Evolutionary conservation across 2,329 filamentous ascomycete genomes (phyloP), one percentile per base, ranked within the genome.

Genomic region (Thermoascus crustaceus): DNA sequence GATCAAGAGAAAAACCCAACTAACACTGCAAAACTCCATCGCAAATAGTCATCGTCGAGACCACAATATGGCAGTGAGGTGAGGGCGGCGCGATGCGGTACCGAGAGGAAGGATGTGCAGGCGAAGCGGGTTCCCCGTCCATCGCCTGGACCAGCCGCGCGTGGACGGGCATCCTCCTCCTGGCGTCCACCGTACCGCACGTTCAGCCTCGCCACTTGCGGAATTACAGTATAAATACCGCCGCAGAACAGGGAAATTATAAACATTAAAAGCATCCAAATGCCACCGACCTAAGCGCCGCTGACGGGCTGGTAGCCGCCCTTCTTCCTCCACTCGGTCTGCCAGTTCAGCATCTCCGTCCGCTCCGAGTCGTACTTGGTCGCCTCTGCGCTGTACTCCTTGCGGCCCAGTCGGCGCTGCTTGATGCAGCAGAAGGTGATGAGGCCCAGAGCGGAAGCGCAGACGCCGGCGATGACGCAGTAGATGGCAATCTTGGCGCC

Each of bases 401-500:
- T 61, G 39, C 66, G 64, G 21, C 72, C 72, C 41, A 61, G 58
- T 38, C 64, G 61, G 38, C 72, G 63, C 52, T 73, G 69, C 31
- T 58, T 61, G 42, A 72, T 45, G 50, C 67, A 73, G 56, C 63
- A 72, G 46, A 70, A 61, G 7, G 58, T 44, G 16, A 67, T 53
- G 13, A 60, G 46, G 5, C 50, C 53, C 16, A 69, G 45, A 19
- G 46, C 44, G 19, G 61, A 25, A 4, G 48, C 49, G 17, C 46
- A 54, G 7, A 54, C 56, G 5, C 46, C 58, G 16, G 58, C 63
- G 21, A 56, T 57, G 18, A 58, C 64, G 35, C 44, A 47, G 40
- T 55, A 58, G 36, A 75, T 63, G 27, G 64, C 69, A 34, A 69
- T 64, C 43, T 73, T 71, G 34, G 67, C 68, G 10, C 57, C 65